Percentiles rank a stretch among this genome's conserved stretches.
Evolutionary conservation across 768 basidiomycete genomes (phyloP).

Genomic region (Russula abietina): DNA sequence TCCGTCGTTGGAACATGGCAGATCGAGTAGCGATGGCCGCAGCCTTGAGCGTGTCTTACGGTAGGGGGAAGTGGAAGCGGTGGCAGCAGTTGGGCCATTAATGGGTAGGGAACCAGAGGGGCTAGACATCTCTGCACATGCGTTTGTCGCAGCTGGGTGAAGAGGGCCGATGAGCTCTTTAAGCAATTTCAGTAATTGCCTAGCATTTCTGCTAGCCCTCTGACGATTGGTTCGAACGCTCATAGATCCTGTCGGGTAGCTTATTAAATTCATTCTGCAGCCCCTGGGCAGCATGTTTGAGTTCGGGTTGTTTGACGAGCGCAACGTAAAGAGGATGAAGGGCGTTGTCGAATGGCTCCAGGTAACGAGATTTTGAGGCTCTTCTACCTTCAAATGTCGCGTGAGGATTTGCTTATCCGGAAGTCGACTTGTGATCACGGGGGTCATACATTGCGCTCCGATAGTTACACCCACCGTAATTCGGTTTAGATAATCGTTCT

Average conservation of each 20-base stretch:
- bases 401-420: neutral
- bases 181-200: neutral
- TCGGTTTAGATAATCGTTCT: neutral
- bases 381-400: neutral
- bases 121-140: neutral
- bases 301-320: neutral
- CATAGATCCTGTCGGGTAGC: neutral
- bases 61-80: too few species aligned
- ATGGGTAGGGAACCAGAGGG: neutral
- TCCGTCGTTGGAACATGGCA: neutral
- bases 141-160: too few species aligned
- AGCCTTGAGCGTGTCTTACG: too few species aligned
- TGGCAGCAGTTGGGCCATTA: neutral
- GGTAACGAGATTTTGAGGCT: neutral
- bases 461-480: neutral
- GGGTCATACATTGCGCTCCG: constrained; percentile 6
- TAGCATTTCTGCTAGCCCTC: neutral
- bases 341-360: neutral
- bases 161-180: neutral
- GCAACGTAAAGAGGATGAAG: neutral
- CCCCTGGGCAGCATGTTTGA: neutral
- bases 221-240: neutral
- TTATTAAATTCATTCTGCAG: neutral
- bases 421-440: neutral
- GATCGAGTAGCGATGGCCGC: neutral